Conservation (phyloP, 2,329 filamentous ascomycete species). For the Beauveria pseudobassiana region DNA sequence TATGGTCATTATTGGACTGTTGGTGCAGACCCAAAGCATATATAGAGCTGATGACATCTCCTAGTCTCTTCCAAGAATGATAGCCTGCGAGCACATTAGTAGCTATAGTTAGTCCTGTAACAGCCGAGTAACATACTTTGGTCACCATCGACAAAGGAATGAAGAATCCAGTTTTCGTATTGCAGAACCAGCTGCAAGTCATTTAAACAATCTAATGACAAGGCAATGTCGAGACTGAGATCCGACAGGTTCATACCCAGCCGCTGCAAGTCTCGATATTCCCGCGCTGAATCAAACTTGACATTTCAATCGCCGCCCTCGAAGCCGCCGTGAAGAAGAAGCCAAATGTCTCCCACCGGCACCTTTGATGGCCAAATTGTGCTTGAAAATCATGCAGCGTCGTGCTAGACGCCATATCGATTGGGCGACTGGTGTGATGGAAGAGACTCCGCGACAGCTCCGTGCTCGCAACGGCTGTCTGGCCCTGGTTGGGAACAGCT, state of each 20-base stretch:
- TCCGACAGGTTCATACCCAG: slow-evolving; percentile 17
- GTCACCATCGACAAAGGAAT: slow-evolving; percentile 35
- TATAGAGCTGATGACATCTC: slow-evolving; percentile 37
- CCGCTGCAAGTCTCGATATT: slow-evolving; percentile 13
- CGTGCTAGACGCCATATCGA: slow-evolving; percentile 3
- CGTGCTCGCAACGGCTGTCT: neutral
- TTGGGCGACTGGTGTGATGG: slow-evolving; percentile 11
- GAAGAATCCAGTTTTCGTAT: slow-evolving; percentile 39
- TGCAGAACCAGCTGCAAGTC: slow-evolving; percentile 37
- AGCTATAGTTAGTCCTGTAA: neutral
- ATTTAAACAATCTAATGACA: slow-evolving; percentile 28
- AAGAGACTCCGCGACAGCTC: slow-evolving; percentile 12
- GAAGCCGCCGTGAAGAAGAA: slow-evolving; percentile 19
- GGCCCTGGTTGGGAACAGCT: slow-evolving; percentile 5
- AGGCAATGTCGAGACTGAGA: slow-evolving; percentile 18
- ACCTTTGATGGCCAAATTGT: slow-evolving; percentile 14
- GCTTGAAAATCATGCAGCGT: slow-evolving; percentile 12
- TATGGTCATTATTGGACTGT: slow-evolving; percentile 16
- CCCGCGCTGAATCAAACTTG: slow-evolving; percentile 13
- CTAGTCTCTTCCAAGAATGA: slow-evolving; percentile 37
- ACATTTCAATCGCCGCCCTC: slow-evolving; percentile 18
- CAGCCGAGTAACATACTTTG: slow-evolving; percentile 27
- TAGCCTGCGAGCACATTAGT: slow-evolving; percentile 26
- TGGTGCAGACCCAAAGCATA: slow-evolving; percentile 41
- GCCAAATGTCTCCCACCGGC: slow-evolving; percentile 20